Evolutionary conservation across 306 rosid species (phyloP).

Genomic region (Trichosanthes truncata): DNA sequence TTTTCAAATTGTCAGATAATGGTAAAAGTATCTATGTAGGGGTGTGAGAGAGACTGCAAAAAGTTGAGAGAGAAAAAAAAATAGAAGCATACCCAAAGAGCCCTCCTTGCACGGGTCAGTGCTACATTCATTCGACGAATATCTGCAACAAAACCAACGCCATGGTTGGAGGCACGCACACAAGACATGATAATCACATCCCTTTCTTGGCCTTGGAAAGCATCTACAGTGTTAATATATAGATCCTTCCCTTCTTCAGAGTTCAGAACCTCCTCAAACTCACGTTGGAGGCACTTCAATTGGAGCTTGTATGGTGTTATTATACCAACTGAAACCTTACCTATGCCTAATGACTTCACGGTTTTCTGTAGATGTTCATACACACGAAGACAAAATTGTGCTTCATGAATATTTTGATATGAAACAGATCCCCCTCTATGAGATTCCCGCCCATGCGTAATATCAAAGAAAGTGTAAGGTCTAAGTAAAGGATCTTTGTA

Average conservation of each 20-base stretch:
- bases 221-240: constrained; percentile 94
- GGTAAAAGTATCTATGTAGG: neutral
- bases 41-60: neutral
- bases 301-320: constrained; percentile 97
- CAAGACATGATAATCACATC: constrained; percentile 98
- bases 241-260: constrained; percentile 94
- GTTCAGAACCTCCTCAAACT: constrained; percentile 73
- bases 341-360: constrained; percentile 45
- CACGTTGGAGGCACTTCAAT: constrained; percentile 90
- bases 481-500: constrained; percentile 72
- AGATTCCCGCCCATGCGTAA: constrained; percentile 92
- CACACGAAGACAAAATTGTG: constrained; percentile 80
- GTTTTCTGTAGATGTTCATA: constrained; percentile 83
- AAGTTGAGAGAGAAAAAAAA: constrained; percentile 11
- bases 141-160: constrained; percentile 96
- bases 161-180: constrained; percentile 89
- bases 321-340: constrained; percentile 78
- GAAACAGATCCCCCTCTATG: constrained; percentile 97
- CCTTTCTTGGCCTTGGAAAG: constrained; percentile 98
- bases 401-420: constrained; percentile 82
- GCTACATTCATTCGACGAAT: constrained; percentile 97
- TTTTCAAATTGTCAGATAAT: neutral
- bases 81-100: constrained; percentile 66
- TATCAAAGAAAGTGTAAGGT: constrained; percentile 84
- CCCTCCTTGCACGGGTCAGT: constrained; percentile 94